Conservation (phyloP, 805 yeast species). For the Lipomyces sp. region DNA sequence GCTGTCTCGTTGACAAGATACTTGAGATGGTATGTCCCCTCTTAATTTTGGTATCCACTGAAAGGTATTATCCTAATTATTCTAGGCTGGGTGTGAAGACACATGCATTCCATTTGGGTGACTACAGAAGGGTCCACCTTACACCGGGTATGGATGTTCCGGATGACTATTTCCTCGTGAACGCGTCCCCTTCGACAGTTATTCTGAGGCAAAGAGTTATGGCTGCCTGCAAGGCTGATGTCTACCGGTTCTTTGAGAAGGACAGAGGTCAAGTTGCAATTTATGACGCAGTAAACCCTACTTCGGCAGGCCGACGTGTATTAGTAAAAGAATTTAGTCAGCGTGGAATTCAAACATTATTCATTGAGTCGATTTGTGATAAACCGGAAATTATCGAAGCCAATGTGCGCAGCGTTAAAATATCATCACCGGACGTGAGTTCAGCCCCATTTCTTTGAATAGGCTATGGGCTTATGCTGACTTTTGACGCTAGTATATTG, state of each 20-base stretch:
- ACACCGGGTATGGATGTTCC: conserved; percentile 58
- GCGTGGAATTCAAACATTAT: conserved; percentile 73
- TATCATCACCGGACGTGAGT: conserved; percentile 59
- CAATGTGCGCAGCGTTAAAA: conserved; percentile 82
- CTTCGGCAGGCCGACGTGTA: conserved; percentile 65
- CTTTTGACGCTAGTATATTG: conserved; percentile 52
- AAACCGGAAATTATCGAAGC: conserved; percentile 68
- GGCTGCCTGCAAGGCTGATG: conserved; percentile 68
- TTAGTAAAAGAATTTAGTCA: conserved; percentile 59
- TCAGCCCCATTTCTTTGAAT: not conserved
- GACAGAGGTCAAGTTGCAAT: conserved; percentile 93
- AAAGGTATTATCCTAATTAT: not conserved
- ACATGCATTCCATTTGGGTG: conserved; percentile 88
- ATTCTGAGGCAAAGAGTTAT: conserved; percentile 63
- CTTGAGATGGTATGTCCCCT: conserved; percentile 61
- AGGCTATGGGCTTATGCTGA: not conserved
- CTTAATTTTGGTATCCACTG: not conserved
- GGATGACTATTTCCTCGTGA: conserved; percentile 69
- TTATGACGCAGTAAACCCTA: conserved; percentile 92
- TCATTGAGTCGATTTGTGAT: conserved; percentile 85
- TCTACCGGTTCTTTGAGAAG: conserved; percentile 68
- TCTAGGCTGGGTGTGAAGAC: conserved; percentile 84
- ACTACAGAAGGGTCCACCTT: conserved; percentile 69
- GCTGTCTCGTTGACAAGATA: conserved; percentile 91
- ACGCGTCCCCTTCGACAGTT: conserved; percentile 53